Conservation (phyloP, 257 asterid species). For the Solanum pinnatisectum region DNA sequence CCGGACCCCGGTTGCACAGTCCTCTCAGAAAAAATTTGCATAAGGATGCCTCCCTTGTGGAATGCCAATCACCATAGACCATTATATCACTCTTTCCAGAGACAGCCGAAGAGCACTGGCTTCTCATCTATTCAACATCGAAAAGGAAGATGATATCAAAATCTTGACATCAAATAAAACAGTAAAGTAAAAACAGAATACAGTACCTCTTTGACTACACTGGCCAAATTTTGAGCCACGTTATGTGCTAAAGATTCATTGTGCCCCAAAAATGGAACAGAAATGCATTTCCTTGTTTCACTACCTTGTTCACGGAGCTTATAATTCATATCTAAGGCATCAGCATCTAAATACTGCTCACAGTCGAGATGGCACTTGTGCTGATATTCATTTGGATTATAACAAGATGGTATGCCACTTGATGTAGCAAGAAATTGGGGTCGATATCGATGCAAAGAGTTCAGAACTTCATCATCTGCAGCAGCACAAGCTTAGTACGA, state of each 20-base stretch:
- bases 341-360: slow-evolving; percentile 20
- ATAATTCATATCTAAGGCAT: slow-evolving; percentile 24
- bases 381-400: slow-evolving; percentile 31
- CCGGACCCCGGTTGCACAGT: slow-evolving; percentile 68
- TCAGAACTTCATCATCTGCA: slow-evolving; percentile 83
- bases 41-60: slow-evolving; percentile 28
- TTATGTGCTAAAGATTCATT: slow-evolving; percentile 36
- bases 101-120: slow-evolving; percentile 29
- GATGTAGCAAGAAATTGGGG: slow-evolving; percentile 53
- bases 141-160: slow-evolving; percentile 8
- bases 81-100: slow-evolving; percentile 22
- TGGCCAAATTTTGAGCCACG: slow-evolving; percentile 51
- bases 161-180: slow-evolving; percentile 8
- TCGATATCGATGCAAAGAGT: slow-evolving; percentile 67
- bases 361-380: slow-evolving; percentile 39
- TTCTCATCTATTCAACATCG: slow-evolving; percentile 52
- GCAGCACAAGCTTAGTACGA: slow-evolving; percentile 8
- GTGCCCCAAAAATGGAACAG: slow-evolving; percentile 59
- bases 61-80: slow-evolving; percentile 5
- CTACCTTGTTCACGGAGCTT: slow-evolving; percentile 33
- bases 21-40: slow-evolving; percentile 66
- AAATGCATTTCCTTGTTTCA: slow-evolving; percentile 36
- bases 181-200: slow-evolving; percentile 5
- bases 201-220: slow-evolving; percentile 69
- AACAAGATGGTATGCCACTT: slow-evolving; percentile 37